Evolutionary conservation across 257 asterid genomes (phyloP), one percentile per base, ranked within the genome.

Genomic region (Ehretia macrophylla): DNA sequence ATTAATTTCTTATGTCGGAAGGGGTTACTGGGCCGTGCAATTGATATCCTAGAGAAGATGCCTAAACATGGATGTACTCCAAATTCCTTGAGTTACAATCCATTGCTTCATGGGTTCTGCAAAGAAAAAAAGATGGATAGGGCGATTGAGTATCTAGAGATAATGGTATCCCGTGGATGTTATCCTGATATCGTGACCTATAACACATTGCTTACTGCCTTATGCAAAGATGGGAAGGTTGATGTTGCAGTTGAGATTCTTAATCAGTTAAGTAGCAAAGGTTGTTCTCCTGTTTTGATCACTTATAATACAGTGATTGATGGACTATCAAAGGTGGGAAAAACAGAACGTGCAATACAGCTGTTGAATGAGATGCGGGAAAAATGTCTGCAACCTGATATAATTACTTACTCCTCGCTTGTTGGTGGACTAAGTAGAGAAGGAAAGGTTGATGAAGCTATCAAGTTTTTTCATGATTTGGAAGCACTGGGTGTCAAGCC

Each of bases 141-240:
- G 65, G 97, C 96, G 0, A 86, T 90, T 17, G 87, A 83, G 81
- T 90, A 84, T 76, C 72, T 90, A 11, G 96, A 90, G 83, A 69
- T 76, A 56, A 90, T 90, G 97, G 80, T 87, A 13, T 70, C 86
- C 5, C 69, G 90, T 49, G 95, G 95, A 5, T 90, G 96, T 60
- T 81, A 86, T 65, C 97, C 97, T 8, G 95, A 90, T 68, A 86
- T 84, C 11, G 97, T 90, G 69, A 90, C 97, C 17, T 90, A 90
- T 45, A 90, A 86, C 49, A 86, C 96, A 3, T 39, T 90, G 79
- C 95, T 90, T 67, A 81, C 95, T 0, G 95, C 95, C 21, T 74
- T 90, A 21, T 86, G 97, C 77, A 90, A 79, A 80, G 95, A 90
- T 0, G 93, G 95, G 66, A 84, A 83, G 72, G 96, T 76, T 64